A percentile compares a stretch with the other conserved stretches of the same genome.
Conservation (phyloP, 2,329 filamentous ascomycete genomes). For the Clarireedia monteithiana region DNA sequence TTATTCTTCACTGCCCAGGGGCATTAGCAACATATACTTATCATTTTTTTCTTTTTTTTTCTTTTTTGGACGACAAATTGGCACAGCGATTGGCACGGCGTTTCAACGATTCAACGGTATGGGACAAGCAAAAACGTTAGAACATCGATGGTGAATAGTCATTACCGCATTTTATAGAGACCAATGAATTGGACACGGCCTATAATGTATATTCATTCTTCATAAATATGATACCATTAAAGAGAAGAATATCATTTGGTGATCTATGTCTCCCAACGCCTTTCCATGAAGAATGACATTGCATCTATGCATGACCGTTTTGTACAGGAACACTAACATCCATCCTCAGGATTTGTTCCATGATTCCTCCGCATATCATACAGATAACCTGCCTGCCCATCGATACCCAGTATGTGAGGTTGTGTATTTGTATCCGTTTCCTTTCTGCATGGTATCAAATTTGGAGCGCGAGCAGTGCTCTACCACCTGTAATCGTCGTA, state of each 20-base stretch:
- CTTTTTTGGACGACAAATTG: neutral
- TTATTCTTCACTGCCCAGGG: constrained; percentile 55
- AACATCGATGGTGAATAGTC: neutral
- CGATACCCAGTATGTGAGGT: neutral
- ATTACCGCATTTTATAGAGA: neutral
- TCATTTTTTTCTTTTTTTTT: neutral
- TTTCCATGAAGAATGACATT: too few relatives aligned
- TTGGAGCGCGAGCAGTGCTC: too few relatives aligned
- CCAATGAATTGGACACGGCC: neutral
- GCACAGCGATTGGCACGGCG: constrained; percentile 4
- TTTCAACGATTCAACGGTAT: neutral
- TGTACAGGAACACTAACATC: too few relatives aligned
- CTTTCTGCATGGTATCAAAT: too few relatives aligned
- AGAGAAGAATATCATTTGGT: neutral
- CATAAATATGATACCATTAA: neutral
- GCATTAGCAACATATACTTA: constrained; percentile 38
- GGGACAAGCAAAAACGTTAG: neutral
- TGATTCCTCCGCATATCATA: neutral
- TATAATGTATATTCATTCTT: neutral
- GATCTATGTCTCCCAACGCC: neutral
- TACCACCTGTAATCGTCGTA: too few relatives aligned
- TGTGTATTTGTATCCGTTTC: too few relatives aligned
- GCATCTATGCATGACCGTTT: too few relatives aligned
- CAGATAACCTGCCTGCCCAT: neutral
- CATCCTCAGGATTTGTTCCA: too few relatives aligned